These are phyloP conservation scores for Penicillium cosmopolitanum DNA, from an alignment of 495 filamentous ascomycete species.

Conservation along the genomic window DNA sequence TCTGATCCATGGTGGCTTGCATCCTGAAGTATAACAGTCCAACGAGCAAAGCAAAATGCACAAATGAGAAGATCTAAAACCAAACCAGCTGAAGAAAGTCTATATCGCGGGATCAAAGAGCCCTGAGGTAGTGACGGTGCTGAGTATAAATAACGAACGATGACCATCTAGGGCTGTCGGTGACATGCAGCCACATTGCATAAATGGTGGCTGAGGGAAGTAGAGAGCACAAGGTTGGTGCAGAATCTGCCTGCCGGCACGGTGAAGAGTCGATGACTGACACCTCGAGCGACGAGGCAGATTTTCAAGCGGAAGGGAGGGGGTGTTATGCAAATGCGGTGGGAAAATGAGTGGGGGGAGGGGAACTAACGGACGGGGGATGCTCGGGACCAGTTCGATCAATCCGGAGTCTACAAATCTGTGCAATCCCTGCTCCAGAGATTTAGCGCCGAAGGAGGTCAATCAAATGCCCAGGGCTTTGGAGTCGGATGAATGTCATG, in stretches of 20 bases:
- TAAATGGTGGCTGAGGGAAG: constrained; percentile 39
- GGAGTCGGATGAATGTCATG: constrained; percentile 5
- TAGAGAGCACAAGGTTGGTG: constrained; percentile 34
- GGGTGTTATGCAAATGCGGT: constrained; percentile 30
- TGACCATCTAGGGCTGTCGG: constrained; percentile 30
- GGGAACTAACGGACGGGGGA: constrained; percentile 30
- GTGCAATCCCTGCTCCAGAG: constrained; percentile 28
- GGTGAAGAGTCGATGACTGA: constrained; percentile 31
- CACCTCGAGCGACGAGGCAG: constrained; percentile 45
- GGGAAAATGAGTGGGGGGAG: constrained; percentile 26
- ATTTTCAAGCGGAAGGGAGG: constrained; percentile 27
- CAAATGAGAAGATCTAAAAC: constrained; percentile 5
- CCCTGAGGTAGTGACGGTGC: constrained; percentile 11
- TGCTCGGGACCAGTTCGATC: constrained; percentile 32
- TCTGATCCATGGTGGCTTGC: constrained; percentile 20
- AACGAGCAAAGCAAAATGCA: constrained; percentile 1
- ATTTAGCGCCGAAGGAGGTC: constrained; percentile 41
- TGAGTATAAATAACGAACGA: constrained; percentile 31
- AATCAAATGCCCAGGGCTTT: constrained; percentile 21
- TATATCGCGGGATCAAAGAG: constrained; percentile 12
- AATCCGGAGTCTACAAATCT: constrained; percentile 31
- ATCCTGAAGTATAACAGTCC: background rate
- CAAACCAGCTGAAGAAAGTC: constrained; percentile 17
- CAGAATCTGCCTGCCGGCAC: constrained; percentile 29
- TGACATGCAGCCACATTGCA: constrained; percentile 28